Evolutionary conservation across 805 yeast genomes (phyloP).

Genomic region (Hanseniaspora taiwanica): DNA sequence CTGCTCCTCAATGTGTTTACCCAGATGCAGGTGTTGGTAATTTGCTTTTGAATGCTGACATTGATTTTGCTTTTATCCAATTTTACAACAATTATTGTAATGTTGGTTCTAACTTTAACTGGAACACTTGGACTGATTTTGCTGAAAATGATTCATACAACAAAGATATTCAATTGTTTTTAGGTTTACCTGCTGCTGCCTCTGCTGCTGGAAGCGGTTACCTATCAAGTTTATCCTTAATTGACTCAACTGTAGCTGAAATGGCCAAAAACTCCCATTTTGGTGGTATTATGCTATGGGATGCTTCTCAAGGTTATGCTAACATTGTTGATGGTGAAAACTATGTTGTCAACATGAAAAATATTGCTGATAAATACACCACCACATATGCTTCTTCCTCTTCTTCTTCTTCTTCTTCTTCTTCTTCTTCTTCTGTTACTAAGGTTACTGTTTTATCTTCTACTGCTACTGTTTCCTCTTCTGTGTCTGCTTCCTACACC

Average conservation of each 20-base stretch:
- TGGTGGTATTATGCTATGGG: slow-evolving; percentile 90
- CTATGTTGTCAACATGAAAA: slow-evolving; percentile 32
- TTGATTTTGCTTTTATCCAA: slow-evolving; percentile 78
- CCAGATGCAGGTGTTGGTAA: slow-evolving; percentile 65
- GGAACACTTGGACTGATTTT: slow-evolving; percentile 59
- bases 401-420: slow-evolving; percentile 9
- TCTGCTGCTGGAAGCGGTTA: slow-evolving; percentile 52
- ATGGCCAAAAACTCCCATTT: slow-evolving; percentile 57
- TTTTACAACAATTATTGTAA: slow-evolving; percentile 80
- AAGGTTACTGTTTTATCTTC: slow-evolving; percentile 1
- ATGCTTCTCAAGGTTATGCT: slow-evolving; percentile 62
- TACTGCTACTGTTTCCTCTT: slow-evolving; percentile 5
- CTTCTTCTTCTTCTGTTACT: slow-evolving; percentile 7
- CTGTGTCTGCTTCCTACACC: slow-evolving; percentile 6
- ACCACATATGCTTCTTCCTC: slow-evolving; percentile 7
- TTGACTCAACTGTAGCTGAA: slow-evolving; percentile 45
- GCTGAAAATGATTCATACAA: slow-evolving; percentile 44
- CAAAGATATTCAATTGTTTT: slow-evolving; percentile 48
- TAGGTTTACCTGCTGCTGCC: slow-evolving; percentile 63
- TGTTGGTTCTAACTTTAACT: slow-evolving; percentile 42
- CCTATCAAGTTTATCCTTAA: slow-evolving; percentile 30
- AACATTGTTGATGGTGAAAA: slow-evolving; percentile 30
- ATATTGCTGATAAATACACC: slow-evolving; percentile 22
- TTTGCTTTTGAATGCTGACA: slow-evolving; percentile 40
- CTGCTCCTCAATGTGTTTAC: slow-evolving; percentile 87